Base-by-base conservation (phyloP, 768 basidiomycete genomes). In the Mycena vulgaris region DNA sequence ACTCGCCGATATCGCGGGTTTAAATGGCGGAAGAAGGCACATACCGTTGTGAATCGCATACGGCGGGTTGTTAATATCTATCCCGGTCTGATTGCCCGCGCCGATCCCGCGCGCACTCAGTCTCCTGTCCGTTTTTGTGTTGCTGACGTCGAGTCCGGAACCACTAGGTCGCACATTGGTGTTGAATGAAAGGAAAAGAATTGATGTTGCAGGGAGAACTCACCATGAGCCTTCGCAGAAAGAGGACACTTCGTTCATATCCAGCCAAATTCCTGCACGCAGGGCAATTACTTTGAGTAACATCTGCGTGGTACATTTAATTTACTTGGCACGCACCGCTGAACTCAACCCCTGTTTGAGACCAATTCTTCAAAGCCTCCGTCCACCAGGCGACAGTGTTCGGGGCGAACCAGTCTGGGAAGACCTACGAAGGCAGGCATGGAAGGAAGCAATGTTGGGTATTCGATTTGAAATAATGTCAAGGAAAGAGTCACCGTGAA, bases 21-120 rank as follows among this genome's bases (percentile, higher is more conserved):
- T 48, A 16, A n/a, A 60, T 49, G 57, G 65, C 42, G 47, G 61
- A 45, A 31, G 37, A 51, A 69, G 48, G 70, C 82, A 71, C 55
- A 89, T 57, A 58, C 91, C 90, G 69, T 94, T 93, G 79, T 93
- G 91, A 65, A 94, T 91, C 7, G 89, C 83, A 71, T 93, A 93
- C 21, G 90, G 88, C 14, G 92, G 92, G 1, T 66, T 73, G 76
- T 89, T 90, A 37, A 92, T 76, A 75, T 92, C 80, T 14, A 87
- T 82, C 16, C 80, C 84, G 16, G 79, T 72, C 70, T 89, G 80
- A 56, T 81, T 81, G 27, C 85, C 88, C 6, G 87, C 88, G 9
- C 88, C 89, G 53, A 89, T 62, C 3, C 85, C 88, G 11, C 89
- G 84, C 76, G 78, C 87, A 7, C 70, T 69, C 39, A 86, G 69